These are phyloP conservation scores for Mesostigma viride DNA, from an alignment of 139 green algal genomes.

Conservation along the genomic window DNA sequence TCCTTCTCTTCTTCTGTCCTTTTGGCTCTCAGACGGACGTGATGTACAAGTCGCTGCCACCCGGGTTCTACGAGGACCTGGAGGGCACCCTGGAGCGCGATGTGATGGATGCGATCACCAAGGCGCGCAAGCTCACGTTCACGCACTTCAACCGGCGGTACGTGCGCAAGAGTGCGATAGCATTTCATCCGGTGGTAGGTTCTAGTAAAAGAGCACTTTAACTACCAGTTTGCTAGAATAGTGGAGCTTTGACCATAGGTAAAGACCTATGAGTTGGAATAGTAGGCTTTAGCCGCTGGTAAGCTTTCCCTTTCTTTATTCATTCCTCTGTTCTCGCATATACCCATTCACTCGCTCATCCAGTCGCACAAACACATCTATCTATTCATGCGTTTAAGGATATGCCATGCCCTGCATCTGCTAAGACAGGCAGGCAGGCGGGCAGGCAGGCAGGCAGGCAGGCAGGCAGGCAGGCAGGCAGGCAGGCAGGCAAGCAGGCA, in stretches of 20 bases:
- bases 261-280: neutral
- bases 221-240: neutral
- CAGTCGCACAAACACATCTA: neutral
- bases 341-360: too few species aligned
- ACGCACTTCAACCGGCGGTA: slow-evolving; percentile 7
- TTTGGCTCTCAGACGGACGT: neutral
- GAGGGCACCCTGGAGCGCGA: neutral
- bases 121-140: neutral
- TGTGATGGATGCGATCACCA: neutral
- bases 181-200: too few species aligned
- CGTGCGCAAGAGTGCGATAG: neutral
- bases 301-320: too few species aligned
- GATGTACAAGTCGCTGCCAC: neutral
- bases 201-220: neutral
- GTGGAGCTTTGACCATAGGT: neutral
- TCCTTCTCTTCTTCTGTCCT: neutral
- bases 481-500: too few species aligned
- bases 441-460: neutral
- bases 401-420: neutral
- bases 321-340: too few species aligned
- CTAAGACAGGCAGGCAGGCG: too few species aligned
- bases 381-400: neutral
- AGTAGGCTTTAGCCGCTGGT: too few species aligned
- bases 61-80: neutral
- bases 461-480: neutral